Conservation (phyloP, 2,329 filamentous ascomycete species). For the Claviceps pazoutovae region DNA sequence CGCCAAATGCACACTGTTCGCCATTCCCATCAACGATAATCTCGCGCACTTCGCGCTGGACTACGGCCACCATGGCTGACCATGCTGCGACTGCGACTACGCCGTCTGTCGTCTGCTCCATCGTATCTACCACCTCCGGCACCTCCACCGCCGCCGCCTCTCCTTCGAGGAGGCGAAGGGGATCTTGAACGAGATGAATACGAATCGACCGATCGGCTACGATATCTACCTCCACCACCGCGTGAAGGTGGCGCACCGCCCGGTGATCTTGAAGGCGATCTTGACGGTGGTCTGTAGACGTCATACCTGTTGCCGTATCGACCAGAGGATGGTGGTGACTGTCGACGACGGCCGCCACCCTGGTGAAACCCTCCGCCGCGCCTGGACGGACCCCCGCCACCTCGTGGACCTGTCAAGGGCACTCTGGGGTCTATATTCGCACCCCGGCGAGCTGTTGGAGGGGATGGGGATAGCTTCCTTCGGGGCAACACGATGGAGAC, state of each 20-base stretch:
- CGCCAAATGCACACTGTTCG: not conserved
- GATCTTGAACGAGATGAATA: slow-evolving; percentile 35
- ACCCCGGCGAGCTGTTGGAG: slow-evolving; percentile 54
- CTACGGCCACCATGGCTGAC: slow-evolving; percentile 26
- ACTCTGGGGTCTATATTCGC: slow-evolving; percentile 41
- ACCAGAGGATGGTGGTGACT: slow-evolving; percentile 20
- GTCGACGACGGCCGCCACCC: slow-evolving; percentile 21
- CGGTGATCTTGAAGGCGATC: slow-evolving; percentile 28
- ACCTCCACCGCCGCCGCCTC: slow-evolving; percentile 17
- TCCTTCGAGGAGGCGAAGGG: slow-evolving; percentile 19
- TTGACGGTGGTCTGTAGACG: slow-evolving; percentile 48
- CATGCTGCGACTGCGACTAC: slow-evolving; percentile 37
- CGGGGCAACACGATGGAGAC: slow-evolving; percentile 81
- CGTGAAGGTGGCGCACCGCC: slow-evolving; percentile 26
- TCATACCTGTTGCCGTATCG: slow-evolving; percentile 34
- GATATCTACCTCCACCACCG: slow-evolving; percentile 23
- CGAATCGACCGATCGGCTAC: slow-evolving; percentile 30
- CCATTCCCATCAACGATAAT: slow-evolving; percentile 15
- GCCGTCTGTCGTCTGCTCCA: slow-evolving; percentile 17
- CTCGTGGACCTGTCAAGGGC: slow-evolving; percentile 18
- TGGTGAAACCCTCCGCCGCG: slow-evolving; percentile 14
- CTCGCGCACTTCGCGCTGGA: slow-evolving; percentile 25
- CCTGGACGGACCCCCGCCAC: slow-evolving; percentile 17
- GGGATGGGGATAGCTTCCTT: slow-evolving; percentile 67
- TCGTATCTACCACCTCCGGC: slow-evolving; percentile 15